These are phyloP conservation scores for Rhizoctonia solani DNA, from an alignment of 1,284 basidiomycete genomes.

Conservation along the genomic window DNA sequence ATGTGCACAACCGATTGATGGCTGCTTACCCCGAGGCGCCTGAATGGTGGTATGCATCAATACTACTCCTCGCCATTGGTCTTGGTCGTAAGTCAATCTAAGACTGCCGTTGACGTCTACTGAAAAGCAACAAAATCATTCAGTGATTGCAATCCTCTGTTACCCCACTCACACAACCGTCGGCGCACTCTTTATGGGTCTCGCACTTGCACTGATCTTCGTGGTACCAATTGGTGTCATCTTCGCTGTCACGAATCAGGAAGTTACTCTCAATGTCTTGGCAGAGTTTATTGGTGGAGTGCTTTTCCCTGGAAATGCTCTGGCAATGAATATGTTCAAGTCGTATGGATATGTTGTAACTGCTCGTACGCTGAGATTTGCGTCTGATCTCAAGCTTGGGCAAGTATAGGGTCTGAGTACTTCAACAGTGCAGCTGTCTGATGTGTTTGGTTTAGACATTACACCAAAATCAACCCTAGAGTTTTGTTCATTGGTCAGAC, in stretches of 20 bases:
- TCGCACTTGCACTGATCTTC: slow-evolving; percentile 44
- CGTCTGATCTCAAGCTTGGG: slow-evolving; percentile 42
- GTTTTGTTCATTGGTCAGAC: slow-evolving; percentile 39
- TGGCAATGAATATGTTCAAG: slow-evolving; percentile 42
- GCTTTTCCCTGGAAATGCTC: slow-evolving; percentile 41
- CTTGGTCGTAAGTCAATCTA: slow-evolving; percentile 40
- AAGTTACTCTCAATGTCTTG: slow-evolving; percentile 41
- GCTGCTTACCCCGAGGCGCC: slow-evolving; percentile 44
- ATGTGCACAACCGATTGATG: slow-evolving; percentile 47
- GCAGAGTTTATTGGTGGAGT: slow-evolving; percentile 43
- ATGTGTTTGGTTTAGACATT: slow-evolving; percentile 35
- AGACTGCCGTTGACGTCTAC: not conserved
- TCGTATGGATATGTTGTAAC: slow-evolving; percentile 47
- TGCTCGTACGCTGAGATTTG: slow-evolving; percentile 41
- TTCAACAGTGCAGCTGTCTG: not conserved
- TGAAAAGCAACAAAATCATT: too few relatives aligned
- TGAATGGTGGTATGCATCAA: slow-evolving; percentile 44
- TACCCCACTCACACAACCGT: slow-evolving; percentile 45
- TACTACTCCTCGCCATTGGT: slow-evolving; percentile 42
- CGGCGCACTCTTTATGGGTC: slow-evolving; percentile 41
- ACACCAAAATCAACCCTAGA: slow-evolving; percentile 54
- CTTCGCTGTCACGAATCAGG: slow-evolving; percentile 35
- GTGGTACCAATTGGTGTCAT: slow-evolving; percentile 40
- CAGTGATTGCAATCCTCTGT: slow-evolving; percentile 33
- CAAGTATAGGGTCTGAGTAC: not conserved